These are phyloP conservation scores for Periglandula ipomoeae DNA, from an alignment of 2,329 filamentous ascomycete genomes.

Conservation along the genomic window DNA sequence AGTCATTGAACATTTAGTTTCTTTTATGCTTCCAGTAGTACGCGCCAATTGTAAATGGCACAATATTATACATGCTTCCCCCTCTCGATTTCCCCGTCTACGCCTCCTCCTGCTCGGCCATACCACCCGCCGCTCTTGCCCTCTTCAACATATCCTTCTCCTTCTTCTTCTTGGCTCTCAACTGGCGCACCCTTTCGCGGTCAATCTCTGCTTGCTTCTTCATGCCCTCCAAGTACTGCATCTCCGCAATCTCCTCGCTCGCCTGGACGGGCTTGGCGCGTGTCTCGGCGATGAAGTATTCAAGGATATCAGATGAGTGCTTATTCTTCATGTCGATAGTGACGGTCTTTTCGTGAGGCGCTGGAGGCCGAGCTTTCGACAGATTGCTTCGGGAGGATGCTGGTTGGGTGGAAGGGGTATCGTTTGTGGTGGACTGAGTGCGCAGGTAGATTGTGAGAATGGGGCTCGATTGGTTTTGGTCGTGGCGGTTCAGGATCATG, in stretches of 20 bases:
- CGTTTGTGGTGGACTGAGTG: constrained; percentile 21
- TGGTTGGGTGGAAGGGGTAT: constrained; percentile 28
- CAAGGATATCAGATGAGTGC: constrained; percentile 52
- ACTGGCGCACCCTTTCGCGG: constrained; percentile 41
- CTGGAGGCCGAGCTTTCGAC: constrained; percentile 39
- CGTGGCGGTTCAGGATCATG: constrained; percentile 70
- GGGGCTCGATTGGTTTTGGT: constrained; percentile 45
- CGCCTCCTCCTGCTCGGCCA: constrained; percentile 23
- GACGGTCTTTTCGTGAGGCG: constrained; percentile 38
- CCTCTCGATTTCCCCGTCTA: constrained; percentile 7
- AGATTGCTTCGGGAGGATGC: constrained; percentile 38
- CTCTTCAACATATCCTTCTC: constrained; percentile 45
- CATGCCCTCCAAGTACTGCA: constrained; percentile 48
- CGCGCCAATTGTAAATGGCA: constrained; percentile 15
- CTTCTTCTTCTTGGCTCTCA: constrained; percentile 47
- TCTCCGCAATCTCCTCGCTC: constrained; percentile 43
- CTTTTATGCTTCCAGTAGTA: constrained; percentile 13
- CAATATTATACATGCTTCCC: background rate
- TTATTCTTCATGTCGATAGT: constrained; percentile 56
- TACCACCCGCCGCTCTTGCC: constrained; percentile 29
- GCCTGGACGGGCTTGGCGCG: constrained; percentile 48
- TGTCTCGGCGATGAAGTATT: constrained; percentile 52
- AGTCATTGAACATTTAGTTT: background rate
- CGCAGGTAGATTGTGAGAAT: constrained; percentile 58
- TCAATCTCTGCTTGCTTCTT: constrained; percentile 43